Base-by-base conservation (phyloP, 495 filamentous ascomycete species). In the Cairneyella variabilis region DNA sequence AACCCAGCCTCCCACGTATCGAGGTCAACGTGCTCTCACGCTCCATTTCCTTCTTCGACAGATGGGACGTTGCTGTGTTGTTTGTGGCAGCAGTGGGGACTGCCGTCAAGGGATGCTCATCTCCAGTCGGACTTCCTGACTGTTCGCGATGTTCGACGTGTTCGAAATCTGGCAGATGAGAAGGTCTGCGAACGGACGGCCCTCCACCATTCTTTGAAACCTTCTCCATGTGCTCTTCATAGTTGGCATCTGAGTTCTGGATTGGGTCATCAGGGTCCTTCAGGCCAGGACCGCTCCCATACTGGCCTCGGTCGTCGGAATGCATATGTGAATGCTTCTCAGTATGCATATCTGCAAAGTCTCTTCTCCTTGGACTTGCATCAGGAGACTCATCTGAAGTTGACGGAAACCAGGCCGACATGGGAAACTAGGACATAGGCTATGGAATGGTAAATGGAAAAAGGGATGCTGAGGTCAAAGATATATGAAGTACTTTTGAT, bases 251-350 rank as follows among this genome's bases (percentile, higher is more conserved):
- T 20, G 56, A 59, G 12, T 54, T 54, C 26, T 44, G 42, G 36
- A 59, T 54, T 0, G 18, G 22, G 16, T 54, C 56, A 34, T 59
- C 25, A 37, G 56, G 56, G 41, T 54, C 45, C 27, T 26, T 38
- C 2, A 59, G 23, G 2, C 51, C 40, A 11, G 56, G 56, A 12
- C 51, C 56, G 20, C 20, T 43, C 14, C 51, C 45, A 30, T 46
- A 59, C 34, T 36, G 17, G 21, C 28, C 40, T 46, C 12, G 22
- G 9, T 51, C 22, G 14, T n/a, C n/a, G n/a, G n/a, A n/a, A n/a
- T n/a, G n/a, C n/a, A n/a, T n/a, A n/a, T n/a, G n/a, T n/a, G n/a
- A n/a, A n/a, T n/a, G n/a, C n/a, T n/a, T n/a, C n/a, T 42, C 17
- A 3, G 30, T 20, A 22, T 48, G 48, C 23, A 55, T 48, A 1